These are phyloP conservation scores for Tetracladium marchalianum DNA, from an alignment of 495 filamentous ascomycete species.

Conservation along the genomic window DNA sequence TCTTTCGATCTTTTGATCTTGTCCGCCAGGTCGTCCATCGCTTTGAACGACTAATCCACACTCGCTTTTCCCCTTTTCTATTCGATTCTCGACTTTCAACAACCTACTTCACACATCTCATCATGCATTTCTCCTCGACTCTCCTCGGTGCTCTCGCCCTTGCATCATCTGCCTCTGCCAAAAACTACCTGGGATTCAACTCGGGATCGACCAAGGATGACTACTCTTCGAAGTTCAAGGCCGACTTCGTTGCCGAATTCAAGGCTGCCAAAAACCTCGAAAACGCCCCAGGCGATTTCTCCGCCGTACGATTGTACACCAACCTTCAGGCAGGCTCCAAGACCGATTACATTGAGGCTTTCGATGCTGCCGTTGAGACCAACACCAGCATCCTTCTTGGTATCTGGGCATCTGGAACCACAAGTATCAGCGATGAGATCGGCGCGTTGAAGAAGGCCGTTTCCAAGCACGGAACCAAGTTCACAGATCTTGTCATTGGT, in stretches of 20 bases:
- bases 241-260: constrained; percentile 65
- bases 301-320: constrained; percentile 49
- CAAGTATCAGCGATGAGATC: constrained; percentile 56
- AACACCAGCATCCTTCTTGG: constrained; percentile 65
- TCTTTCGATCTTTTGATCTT: no score
- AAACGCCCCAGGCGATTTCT: constrained; percentile 62
- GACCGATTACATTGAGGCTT: constrained; percentile 50
- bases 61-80: background rate
- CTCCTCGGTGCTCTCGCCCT: constrained; percentile 1
- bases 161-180: constrained; percentile 12
- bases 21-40: background rate
- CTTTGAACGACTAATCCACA: background rate
- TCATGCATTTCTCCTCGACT: constrained; percentile 7
- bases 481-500: constrained; percentile 58
- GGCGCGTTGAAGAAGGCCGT: constrained; percentile 55
- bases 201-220: constrained; percentile 54
- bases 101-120: background rate
- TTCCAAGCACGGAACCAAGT: constrained; percentile 45
- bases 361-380: constrained; percentile 67
- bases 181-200: constrained; percentile 68
- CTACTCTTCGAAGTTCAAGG: constrained; percentile 47
- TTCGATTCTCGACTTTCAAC: background rate
- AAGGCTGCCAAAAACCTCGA: constrained; percentile 55
- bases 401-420: constrained; percentile 61
- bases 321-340: constrained; percentile 40